These are phyloP conservation scores for Diaporthe longicolla DNA, from an alignment of 2,329 filamentous ascomycete genomes.

Conservation along the genomic window DNA sequence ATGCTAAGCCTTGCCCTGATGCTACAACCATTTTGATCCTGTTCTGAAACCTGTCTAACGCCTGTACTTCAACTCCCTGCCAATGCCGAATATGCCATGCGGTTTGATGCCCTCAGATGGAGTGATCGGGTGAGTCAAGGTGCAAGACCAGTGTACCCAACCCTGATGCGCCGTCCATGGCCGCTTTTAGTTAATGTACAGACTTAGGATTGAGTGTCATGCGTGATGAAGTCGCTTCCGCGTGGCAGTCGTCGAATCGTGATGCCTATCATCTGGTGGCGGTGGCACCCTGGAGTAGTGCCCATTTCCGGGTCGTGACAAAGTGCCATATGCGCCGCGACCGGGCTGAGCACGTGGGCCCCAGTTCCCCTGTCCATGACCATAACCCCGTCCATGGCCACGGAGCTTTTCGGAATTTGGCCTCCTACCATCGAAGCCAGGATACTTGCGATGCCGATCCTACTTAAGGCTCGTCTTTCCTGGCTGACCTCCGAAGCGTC, in stretches of 20 bases:
- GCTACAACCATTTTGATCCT: neutral
- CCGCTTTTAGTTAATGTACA: conserved; percentile 12
- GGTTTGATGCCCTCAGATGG: neutral
- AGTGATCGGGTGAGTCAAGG: conserved; percentile 26
- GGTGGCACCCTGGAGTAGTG: conserved; percentile 34
- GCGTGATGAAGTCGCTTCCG: conserved; percentile 4
- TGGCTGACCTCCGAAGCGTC: conserved; percentile 38
- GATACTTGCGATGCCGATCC: conserved; percentile 38
- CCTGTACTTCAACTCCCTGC: conserved; percentile 33
- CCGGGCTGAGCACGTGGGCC: neutral
- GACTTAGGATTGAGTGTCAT: neutral
- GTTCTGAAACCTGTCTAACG: conserved; percentile 14
- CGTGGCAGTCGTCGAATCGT: conserved; percentile 23
- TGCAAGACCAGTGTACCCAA: neutral
- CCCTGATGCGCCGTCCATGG: neutral
- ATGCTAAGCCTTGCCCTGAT: conserved; percentile 1
- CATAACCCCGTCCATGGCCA: neutral
- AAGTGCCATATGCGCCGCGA: conserved; percentile 2
- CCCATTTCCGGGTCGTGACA: neutral
- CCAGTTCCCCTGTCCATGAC: neutral
- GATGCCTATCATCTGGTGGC: neutral
- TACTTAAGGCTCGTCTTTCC: conserved; percentile 42
- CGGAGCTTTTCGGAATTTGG: neutral
- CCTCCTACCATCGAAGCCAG: conserved; percentile 10
- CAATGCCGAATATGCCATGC: conserved; percentile 37